Evolutionary conservation across 2,329 filamentous ascomycete species (phyloP), one percentile per base, ranked within the genome.

Genomic region (Aspergillus tanneri): DNA sequence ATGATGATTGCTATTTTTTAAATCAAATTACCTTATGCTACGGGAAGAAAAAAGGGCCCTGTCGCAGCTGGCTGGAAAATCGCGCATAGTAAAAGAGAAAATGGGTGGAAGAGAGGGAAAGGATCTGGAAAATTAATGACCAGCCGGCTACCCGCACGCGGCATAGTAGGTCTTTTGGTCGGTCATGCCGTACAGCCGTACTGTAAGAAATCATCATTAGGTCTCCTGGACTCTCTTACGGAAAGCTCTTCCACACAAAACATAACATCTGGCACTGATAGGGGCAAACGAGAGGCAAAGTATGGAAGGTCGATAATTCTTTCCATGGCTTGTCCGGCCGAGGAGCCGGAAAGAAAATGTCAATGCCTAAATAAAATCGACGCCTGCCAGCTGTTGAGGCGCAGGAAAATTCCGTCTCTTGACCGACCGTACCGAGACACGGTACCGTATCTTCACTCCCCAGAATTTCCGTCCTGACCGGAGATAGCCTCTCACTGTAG

Each of bases 61-160:
- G 39, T 50, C 46, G 42, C 42, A 50, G 49, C 25, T 40, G 50
- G 32, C 53, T 42, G 47, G 52, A 60, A 60, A 60, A 60, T 60
- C 58, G 58, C 58, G 58, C 58, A 60, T 60, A 60, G 58, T 56
- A 57, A 57, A 52, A 25, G 23, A 39, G 28, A 35, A 30, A 35
- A 28, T 23, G 14, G 41, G 18, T 36, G 44, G 46, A 35, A 32
- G 40, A 43, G 23, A 45, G 14, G 30, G 30, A 34, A 37, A 47
- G 49, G 45, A 50, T 43, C 22, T 52, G 50, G 47, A 57, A 58
- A 54, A 56, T 54, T 56, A 56, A 57, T 50, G 38, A 50, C 49
- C 42, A 35, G 32, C 6, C 12, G 25, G 45, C 53, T 47, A 54
- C 53, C 53, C 57, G 57, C 55, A 58, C 48, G 49, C 57, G 57